A percentile compares a stretch with the other conserved stretches of the same genome.
These are phyloP conservation scores for Sphagnum magellanicum DNA, from an alignment of 228 moss, liverwort and hornwort genomes.

Conservation along the genomic window DNA sequence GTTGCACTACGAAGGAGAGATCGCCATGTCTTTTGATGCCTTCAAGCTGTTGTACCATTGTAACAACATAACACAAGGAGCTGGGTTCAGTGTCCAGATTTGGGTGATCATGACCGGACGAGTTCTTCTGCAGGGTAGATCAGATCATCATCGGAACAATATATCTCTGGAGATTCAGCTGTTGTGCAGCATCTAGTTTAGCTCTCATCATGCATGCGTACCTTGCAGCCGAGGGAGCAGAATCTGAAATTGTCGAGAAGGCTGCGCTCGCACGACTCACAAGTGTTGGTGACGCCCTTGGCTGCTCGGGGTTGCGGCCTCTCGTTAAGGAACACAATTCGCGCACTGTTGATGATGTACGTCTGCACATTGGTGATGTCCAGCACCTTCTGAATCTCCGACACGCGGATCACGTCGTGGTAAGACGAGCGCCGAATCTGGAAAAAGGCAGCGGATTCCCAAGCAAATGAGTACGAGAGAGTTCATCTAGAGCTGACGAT, in stretches of 20 bases:
- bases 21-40: conserved; percentile 49
- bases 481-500: background rate
- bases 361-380: conserved; percentile 60
- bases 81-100: too few species aligned
- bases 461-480: too few species aligned
- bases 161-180: too few species aligned
- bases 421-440: conserved; percentile 56
- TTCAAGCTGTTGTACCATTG: conserved; percentile 23
- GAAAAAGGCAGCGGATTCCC: too few species aligned
- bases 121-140: too few species aligned
- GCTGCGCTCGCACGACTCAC: conserved; percentile 60
- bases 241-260: conserved; percentile 62
- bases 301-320: conserved; percentile 59
- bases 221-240: conserved; percentile 65
- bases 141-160: too few species aligned
- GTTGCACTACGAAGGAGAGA: conserved; percentile 45
- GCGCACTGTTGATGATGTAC: conserved; percentile 63
- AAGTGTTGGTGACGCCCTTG: conserved; percentile 64
- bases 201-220: conserved; percentile 3
- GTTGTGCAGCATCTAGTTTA: too few species aligned
- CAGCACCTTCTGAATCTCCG: conserved; percentile 55
- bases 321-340: conserved; percentile 57
- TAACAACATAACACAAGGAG: background rate
- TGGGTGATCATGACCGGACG: too few species aligned
- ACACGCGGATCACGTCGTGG: conserved; percentile 57